A percentile compares a stretch with the other conserved stretches of the same genome.
Evolutionary conservation across 768 basidiomycete genomes (phyloP).

Genomic region (Boletellus emodensis): DNA sequence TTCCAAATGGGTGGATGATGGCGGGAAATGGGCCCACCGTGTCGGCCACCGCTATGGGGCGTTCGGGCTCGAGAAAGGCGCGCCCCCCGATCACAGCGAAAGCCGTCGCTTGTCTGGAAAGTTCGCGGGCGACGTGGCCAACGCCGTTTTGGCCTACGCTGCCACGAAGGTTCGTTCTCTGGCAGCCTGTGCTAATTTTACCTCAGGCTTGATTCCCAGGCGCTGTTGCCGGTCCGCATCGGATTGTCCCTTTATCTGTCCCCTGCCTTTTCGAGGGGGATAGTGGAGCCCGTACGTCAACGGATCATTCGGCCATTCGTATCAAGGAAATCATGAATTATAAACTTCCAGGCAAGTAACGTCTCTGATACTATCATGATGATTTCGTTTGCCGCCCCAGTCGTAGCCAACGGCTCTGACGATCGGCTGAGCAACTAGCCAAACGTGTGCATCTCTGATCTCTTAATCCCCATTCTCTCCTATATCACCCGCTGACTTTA

Average conservation of each 20-base stretch:
- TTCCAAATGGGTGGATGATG: conserved; percentile 70
- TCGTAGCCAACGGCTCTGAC: conserved; percentile 61
- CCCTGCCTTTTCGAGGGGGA: conserved; percentile 63
- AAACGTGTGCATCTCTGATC: conserved; percentile 66
- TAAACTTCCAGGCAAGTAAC: conserved; percentile 27
- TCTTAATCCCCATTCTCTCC: background rate
- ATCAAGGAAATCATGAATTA: background rate
- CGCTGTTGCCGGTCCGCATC: conserved; percentile 68
- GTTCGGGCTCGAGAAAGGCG: conserved; percentile 68
- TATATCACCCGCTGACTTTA: conserved; percentile 9
- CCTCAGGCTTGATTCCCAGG: conserved; percentile 39
- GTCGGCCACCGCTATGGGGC: conserved; percentile 76
- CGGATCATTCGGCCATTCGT: conserved; percentile 20
- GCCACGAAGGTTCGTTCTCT: conserved; percentile 59
- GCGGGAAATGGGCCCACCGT: conserved; percentile 63
- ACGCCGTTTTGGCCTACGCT: conserved; percentile 78
- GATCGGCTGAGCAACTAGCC: conserved; percentile 64
- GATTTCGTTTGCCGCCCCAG: conserved; percentile 74
- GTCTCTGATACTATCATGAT: conserved; percentile 36
- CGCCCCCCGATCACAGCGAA: conserved; percentile 3
- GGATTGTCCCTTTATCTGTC: conserved; percentile 68
- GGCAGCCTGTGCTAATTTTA: background rate
- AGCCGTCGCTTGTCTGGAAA: conserved; percentile 27
- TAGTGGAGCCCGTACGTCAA: conserved; percentile 60
- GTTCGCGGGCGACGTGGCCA: conserved; percentile 74